Evolutionary conservation across 495 filamentous ascomycete genomes (phyloP), one percentile per base, ranked within the genome.

Genomic region (Letharia lupina): DNA sequence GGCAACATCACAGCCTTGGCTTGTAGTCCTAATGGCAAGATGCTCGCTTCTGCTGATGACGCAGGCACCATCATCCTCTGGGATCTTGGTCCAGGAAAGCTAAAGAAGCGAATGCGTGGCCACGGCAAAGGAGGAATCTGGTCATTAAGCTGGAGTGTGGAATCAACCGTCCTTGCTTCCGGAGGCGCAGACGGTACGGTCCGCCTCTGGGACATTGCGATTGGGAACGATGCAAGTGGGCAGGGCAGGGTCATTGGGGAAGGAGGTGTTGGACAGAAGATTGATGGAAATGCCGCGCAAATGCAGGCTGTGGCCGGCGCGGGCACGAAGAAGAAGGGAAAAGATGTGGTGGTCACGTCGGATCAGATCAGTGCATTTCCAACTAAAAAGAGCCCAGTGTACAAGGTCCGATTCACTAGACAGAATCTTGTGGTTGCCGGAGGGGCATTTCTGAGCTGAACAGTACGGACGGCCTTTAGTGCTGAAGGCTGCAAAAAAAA

Each of bases 61-160:
- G 83, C 84, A 7, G 93, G 92, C 39, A 89, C 85, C 35, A 98
- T 98, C 65, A 84, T 92, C 72, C 80, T 98, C 54, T 98, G 95
- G 95, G 92, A 95, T 72, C 83, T 98, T 16, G 88, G 86, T 3
- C 85, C 87, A 37, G 94, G 91, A 16, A 84, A 87, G 15, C 83
- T 90, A 3, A 82, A 92, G 70, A 98, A 98, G 81, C 88, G 89
- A 39, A 95, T 94, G 85, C 87, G 91, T 41, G 95, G 95, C 10
- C 95, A 98, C 71, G 91, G 89, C 37, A 92, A 93, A 73, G 93
- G 92, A 31, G 93, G 92, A 23, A 92, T 98, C 70, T 96, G 91
- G 86, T 92, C 90, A 3, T 81, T 98, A 7, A 89, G 86, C 72
- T 98, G 93, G 81, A 92, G 88, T 67, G 89, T 91, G 39, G 94